Evolutionary conservation across 1,284 basidiomycete species (phyloP).

Genomic region (Cryptococcus sp.): DNA sequence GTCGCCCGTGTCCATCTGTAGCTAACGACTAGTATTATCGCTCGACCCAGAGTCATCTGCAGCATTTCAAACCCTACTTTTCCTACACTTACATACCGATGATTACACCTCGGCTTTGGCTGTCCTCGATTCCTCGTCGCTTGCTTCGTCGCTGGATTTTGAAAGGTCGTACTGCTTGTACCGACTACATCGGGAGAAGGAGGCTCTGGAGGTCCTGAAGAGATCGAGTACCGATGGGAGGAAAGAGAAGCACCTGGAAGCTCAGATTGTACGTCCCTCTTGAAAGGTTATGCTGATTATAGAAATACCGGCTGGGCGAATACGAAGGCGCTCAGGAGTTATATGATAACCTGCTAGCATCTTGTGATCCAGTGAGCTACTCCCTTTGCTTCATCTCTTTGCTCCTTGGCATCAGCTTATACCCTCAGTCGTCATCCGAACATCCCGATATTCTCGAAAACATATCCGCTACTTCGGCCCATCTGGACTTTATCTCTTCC

Average conservation of each 20-base stretch:
- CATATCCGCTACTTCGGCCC: conserved; percentile 67
- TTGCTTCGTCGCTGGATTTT: conserved; percentile 51
- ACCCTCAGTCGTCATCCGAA: conserved; percentile 69
- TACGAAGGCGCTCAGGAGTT: conserved; percentile 67
- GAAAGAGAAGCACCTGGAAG: conserved; percentile 65
- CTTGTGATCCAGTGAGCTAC: conserved; percentile 63
- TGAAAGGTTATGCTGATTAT: conserved; percentile 2
- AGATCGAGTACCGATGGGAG: conserved; percentile 37
- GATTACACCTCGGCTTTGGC: conserved; percentile 51
- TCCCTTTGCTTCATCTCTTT: background rate
- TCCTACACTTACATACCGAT: conserved; percentile 76
- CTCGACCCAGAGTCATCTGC: conserved; percentile 64
- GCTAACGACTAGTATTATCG: conserved; percentile 57
- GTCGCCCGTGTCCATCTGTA: background rate
- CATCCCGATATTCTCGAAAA: conserved; percentile 78
- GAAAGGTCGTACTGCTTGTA: conserved; percentile 78
- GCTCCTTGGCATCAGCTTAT: conserved; percentile 3
- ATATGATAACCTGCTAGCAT: conserved; percentile 72
- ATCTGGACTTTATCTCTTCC: conserved; percentile 72
- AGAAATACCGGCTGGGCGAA: conserved; percentile 72
- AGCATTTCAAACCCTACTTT: conserved; percentile 72
- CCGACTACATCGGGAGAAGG: conserved; percentile 65
- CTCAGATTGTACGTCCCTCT: conserved; percentile 64
- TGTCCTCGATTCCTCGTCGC: conserved; percentile 41
- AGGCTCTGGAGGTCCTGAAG: conserved; percentile 58